Conservation (phyloP, 73 alveolate genomes). For the Symbiodinium pilosum region DNA sequence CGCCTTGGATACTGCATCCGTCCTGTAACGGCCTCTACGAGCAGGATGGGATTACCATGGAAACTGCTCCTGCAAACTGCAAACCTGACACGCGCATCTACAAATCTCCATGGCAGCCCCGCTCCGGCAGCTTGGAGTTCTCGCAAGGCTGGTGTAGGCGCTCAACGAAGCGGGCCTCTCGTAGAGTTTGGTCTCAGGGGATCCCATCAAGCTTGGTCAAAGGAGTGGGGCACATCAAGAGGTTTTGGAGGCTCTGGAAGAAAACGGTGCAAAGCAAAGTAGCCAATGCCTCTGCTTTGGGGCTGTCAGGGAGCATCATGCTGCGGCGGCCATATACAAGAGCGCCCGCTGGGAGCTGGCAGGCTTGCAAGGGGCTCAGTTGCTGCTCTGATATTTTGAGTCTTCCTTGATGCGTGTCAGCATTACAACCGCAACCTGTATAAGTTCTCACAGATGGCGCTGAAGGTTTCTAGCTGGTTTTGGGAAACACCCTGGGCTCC, state of each 20-base stretch:
- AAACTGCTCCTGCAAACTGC: not conserved
- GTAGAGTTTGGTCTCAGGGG: not conserved
- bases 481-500: too few relatives aligned
- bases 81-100: not conserved
- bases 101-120: not conserved
- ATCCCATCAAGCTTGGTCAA: not conserved
- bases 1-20: not conserved
- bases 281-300: not conserved
- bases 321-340: too few relatives aligned
- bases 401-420: too few relatives aligned
- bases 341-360: too few relatives aligned
- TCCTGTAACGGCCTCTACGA: too few relatives aligned
- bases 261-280: not conserved
- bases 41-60: too few relatives aligned
- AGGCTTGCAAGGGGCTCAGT: too few relatives aligned
- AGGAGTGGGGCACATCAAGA: not conserved
- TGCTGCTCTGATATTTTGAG: too few relatives aligned
- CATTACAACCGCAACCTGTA: too few relatives aligned
- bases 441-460: too few relatives aligned
- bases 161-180: not conserved
- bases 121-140: not conserved
- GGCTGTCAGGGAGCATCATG: slow-evolving; percentile 13
- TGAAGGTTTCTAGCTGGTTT: too few relatives aligned
- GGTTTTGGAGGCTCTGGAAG: not conserved
- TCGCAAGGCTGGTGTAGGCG: not conserved